Evolutionary conservation across 257 asterid species (phyloP).

Genomic region (Nicotiana paniculata): DNA sequence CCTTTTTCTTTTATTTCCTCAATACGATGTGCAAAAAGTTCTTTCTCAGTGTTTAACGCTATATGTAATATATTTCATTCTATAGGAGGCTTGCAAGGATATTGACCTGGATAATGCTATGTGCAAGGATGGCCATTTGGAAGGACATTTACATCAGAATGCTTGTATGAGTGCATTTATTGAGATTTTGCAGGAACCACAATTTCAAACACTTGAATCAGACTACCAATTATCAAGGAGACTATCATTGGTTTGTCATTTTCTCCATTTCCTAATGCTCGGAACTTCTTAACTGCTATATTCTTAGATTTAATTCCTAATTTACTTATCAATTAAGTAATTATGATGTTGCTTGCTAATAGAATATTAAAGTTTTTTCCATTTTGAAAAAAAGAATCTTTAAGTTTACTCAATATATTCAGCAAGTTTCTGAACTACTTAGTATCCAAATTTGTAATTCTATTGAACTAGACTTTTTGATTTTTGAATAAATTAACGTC

Average conservation of each 20-base stretch:
- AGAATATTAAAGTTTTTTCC: not conserved
- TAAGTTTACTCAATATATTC: not conserved
- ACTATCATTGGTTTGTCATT: constrained; percentile 39
- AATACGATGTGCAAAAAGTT: not conserved
- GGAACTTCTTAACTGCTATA: not conserved
- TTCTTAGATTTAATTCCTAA: not conserved
- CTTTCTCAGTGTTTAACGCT: not conserved
- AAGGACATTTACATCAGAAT: constrained; percentile 27
- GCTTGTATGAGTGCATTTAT: constrained; percentile 34
- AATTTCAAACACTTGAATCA: constrained; percentile 51
- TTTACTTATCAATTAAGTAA: not conserved
- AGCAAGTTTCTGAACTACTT: not conserved
- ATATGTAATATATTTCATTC: constrained; percentile 14
- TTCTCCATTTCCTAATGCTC: constrained; percentile 5
- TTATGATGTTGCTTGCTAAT: not conserved
- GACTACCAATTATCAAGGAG: constrained; percentile 57
- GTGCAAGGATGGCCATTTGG: constrained; percentile 28
- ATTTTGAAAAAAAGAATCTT: not conserved
- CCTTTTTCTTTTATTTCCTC: not conserved
- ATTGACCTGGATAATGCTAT: constrained; percentile 31
- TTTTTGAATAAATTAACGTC: not conserved
- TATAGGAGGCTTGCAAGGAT: constrained; percentile 39
- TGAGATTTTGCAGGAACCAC: constrained; percentile 47
- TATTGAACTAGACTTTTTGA: not conserved
- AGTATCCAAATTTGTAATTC: not conserved